Evolutionary conservation across 177 flowering plant species (phyloP).

Genomic region (Vitis hybrid): DNA sequence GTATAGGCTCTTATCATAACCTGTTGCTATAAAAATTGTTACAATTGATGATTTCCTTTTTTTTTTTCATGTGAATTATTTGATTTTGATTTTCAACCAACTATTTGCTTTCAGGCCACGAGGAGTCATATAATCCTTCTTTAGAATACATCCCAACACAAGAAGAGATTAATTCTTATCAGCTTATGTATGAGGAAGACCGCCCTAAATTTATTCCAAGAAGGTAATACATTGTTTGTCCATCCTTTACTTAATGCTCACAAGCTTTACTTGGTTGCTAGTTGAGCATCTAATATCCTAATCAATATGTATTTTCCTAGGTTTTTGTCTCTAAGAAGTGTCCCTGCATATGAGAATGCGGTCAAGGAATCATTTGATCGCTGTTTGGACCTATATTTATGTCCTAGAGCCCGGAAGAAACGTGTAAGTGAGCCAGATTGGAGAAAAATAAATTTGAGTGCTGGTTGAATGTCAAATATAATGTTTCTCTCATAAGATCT

Average conservation of each 20-base stretch:
- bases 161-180: slow-evolving; percentile 83
- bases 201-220: slow-evolving; percentile 90
- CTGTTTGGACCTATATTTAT: slow-evolving; percentile 88
- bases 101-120: slow-evolving; percentile 63
- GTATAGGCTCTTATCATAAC: slow-evolving; percentile 26
- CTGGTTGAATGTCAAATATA: neutral
- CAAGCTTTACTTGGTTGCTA: slow-evolving; percentile 1
- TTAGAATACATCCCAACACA: slow-evolving; percentile 85
- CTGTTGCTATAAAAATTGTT: neutral
- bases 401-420: slow-evolving; percentile 85
- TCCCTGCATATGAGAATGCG: slow-evolving; percentile 85
- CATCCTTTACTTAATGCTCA: neutral
- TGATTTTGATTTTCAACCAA: neutral
- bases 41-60: neutral
- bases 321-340: slow-evolving; percentile 66
- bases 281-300: slow-evolving; percentile 1
- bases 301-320: slow-evolving; percentile 31
- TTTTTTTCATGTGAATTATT: neutral
- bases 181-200: slow-evolving; percentile 91
- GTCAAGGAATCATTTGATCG: slow-evolving; percentile 78
- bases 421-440: slow-evolving; percentile 53
- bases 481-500: neutral
- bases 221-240: slow-evolving; percentile 36
- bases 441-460: neutral
- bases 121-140: slow-evolving; percentile 93